Base-by-base conservation (phyloP, 2,329 filamentous ascomycete genomes). In the Botrytis cinerea region DNA sequence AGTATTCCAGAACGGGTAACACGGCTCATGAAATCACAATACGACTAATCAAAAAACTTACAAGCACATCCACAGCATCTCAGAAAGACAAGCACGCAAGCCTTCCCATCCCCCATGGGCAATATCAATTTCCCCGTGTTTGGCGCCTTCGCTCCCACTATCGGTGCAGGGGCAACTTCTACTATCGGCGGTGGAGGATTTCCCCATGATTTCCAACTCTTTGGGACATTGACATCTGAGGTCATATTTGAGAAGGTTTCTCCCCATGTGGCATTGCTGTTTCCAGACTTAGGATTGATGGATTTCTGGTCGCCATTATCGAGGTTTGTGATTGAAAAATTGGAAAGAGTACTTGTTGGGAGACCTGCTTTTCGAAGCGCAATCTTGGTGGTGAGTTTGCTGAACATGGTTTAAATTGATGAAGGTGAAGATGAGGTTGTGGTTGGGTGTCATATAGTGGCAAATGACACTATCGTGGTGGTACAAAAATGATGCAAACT, bases 41-140 rank as follows among this genome's bases (percentile, higher is more conserved):
- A 57, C 35, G 16, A 32, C 6, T 22, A 43, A 68, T 43, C 0
- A 67, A n/a, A 28, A 45, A 45, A 62, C 87, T 80, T 86, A 92
- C 91, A 94, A n/a, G 92, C 91, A 83, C 91, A 93, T 40, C 91
- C 92, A 80, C 90, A 93, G 80, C 93, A 90, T 62, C 92, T 86
- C 35, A 94, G 84, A 78, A 94, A 94, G 9, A 89, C 86, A 38
- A 94, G 82, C 4, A 94, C 80, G 0, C 86, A 87, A 0, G 89
- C 88, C 78, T 87, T 88, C 35, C 82, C 81, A 78, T 84, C 82
- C 1, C 86, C 81, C 74, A 82, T 81, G 0, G 87, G 86, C 22
- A 92, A 28, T 25, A 70, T 72, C 57, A 80, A 73, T 57, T 77
- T 78, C 43, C 40, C 35, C 18, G 72, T 74, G 2, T n/a, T 75